Percentiles rank a stretch among this genome's conserved stretches.
Conservation (phyloP, 345 rosid genomes). For the Citrus australasica region DNA sequence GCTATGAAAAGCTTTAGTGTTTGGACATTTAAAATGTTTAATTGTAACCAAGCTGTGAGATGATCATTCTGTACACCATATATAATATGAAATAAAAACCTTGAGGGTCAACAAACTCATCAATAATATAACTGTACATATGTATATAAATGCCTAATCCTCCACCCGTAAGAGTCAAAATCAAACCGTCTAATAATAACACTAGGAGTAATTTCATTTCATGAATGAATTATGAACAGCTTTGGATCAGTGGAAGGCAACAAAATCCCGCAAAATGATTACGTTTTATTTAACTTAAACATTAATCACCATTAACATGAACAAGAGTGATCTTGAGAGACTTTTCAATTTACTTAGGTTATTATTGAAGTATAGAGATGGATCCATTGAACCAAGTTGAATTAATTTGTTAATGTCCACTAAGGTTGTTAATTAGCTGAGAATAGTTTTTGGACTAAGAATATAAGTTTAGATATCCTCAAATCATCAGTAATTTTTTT, state of each 20-base stretch:
- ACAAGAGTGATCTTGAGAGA: background rate
- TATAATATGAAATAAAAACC: background rate
- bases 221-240: background rate
- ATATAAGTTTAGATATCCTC: too few relatives aligned
- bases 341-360: background rate
- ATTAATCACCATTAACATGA: background rate
- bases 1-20: background rate
- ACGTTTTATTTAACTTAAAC: too few relatives aligned
- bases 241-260: background rate
- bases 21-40: background rate
- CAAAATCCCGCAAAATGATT: background rate
- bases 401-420: too few relatives aligned
- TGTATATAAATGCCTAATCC: conserved; percentile 1
- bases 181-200: conserved; percentile 13
- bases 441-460: too few relatives aligned
- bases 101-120: conserved; percentile 18
- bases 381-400: too few relatives aligned
- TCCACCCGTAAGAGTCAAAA: conserved; percentile 9
- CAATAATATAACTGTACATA: background rate
- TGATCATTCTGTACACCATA: background rate
- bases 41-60: background rate
- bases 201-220: background rate
- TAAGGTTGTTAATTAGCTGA: too few relatives aligned
- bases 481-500: too few relatives aligned
- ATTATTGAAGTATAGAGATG: too few relatives aligned